Conservation (phyloP, 2,329 filamentous ascomycete species). For the Coniochaeta sp. region DNA sequence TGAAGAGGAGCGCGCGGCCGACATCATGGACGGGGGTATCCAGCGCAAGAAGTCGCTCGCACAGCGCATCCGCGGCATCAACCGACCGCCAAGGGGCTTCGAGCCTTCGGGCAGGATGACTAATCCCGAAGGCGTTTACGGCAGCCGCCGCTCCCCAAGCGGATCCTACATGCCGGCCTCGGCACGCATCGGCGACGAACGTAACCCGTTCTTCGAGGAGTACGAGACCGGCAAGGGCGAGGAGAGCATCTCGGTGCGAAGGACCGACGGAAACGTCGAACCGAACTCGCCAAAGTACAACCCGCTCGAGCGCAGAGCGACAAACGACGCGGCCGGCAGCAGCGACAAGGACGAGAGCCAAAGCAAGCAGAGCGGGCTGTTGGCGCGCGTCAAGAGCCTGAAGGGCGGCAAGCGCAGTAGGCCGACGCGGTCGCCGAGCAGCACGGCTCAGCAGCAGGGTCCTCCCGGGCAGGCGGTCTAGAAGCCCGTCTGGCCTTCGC, state of each 20-base stretch:
- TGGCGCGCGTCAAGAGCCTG: constrained; percentile 76
- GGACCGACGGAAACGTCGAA: constrained; percentile 28
- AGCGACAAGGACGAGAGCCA: constrained; percentile 27
- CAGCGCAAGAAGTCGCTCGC: constrained; percentile 92
- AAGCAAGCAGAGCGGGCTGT: constrained; percentile 49
- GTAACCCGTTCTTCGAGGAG: constrained; percentile 80
- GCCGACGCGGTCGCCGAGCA: constrained; percentile 24
- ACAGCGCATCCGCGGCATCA: constrained; percentile 82
- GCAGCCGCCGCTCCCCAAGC: constrained; percentile 30
- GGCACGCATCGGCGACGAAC: constrained; percentile 32
- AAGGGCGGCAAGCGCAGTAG: constrained; percentile 59
- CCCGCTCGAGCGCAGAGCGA: constrained; percentile 57
- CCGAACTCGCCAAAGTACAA: constrained; percentile 54
- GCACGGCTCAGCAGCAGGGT: constrained; percentile 11
- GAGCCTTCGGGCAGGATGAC: constrained; percentile 51
- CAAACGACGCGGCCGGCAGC: constrained; percentile 42
- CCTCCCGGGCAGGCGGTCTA: constrained; percentile 14
- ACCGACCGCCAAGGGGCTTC: constrained; percentile 57
- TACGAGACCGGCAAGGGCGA: constrained; percentile 58
- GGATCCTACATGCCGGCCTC: constrained; percentile 23
- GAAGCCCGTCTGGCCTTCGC: constrained; percentile 8
- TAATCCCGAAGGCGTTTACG: constrained; percentile 45
- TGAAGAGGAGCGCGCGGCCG: constrained; percentile 61
- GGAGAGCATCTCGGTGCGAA: constrained; percentile 38
- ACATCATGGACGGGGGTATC: constrained; percentile 49